Evolutionary conservation across 495 filamentous ascomycete genomes (phyloP).

Genomic region (Peziza echinospora): DNA sequence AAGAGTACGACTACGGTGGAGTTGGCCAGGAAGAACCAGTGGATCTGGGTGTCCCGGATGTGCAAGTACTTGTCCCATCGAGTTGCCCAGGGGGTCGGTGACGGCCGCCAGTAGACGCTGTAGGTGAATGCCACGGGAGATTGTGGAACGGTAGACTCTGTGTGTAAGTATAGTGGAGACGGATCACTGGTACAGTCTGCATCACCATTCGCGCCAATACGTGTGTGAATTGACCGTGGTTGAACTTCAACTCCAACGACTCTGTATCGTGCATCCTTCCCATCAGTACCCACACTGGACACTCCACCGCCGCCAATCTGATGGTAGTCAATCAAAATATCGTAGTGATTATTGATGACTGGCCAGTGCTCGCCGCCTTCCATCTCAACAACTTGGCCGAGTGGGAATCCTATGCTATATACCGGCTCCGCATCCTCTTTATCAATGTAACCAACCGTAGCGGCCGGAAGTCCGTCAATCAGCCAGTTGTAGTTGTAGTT

Average conservation of each 20-base stretch:
- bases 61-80: conserved; percentile 96
- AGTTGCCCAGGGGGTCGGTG: conserved; percentile 72
- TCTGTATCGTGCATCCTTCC: conserved; percentile 38
- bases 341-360: conserved; percentile 75
- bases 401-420: conserved; percentile 69
- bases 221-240: conserved; percentile 47
- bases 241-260: conserved; percentile 83
- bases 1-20: conserved; percentile 84
- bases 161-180: neutral
- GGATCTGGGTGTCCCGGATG: conserved; percentile 86
- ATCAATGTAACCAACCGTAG: conserved; percentile 53
- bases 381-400: conserved; percentile 45
- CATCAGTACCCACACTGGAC: conserved; percentile 19
- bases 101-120: conserved; percentile 64
- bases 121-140: conserved; percentile 74
- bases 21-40: conserved; percentile 94
- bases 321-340: conserved; percentile 88
- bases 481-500: conserved; percentile 87
- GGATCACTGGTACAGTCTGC: conserved; percentile 33
- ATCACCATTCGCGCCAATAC: conserved; percentile 31
- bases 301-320: neutral
- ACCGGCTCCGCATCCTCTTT: conserved; percentile 48
- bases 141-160: neutral
- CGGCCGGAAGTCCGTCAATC: conserved; percentile 80
- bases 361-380: conserved; percentile 25